Evolutionary conservation across 805 yeast genomes (phyloP).

Genomic region (Wickerhamomyces strasburgensis): DNA sequence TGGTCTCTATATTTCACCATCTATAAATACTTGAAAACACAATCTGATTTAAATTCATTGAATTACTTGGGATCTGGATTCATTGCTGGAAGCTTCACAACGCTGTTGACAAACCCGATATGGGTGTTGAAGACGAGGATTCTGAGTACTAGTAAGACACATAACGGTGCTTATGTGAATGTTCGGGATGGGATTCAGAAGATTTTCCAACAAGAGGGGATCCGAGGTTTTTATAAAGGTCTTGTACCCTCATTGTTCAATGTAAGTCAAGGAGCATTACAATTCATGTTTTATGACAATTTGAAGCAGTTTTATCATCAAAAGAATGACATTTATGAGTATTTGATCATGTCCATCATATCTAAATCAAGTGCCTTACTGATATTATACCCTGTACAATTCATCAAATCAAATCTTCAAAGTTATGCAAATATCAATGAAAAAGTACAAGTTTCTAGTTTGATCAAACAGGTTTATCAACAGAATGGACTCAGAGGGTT

Average conservation of each 20-base stretch:
- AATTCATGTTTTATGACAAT: constrained; percentile 80
- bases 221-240: constrained; percentile 66
- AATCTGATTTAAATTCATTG: constrained; percentile 34
- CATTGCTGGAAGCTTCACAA: constrained; percentile 70
- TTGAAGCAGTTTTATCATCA: constrained; percentile 43
- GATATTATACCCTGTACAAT: constrained; percentile 78
- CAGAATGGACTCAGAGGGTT: constrained; percentile 62
- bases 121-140: constrained; percentile 95
- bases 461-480: constrained; percentile 35
- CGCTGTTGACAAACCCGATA: constrained; percentile 81
- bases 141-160: constrained; percentile 27
- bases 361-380: constrained; percentile 68
- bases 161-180: constrained; percentile 53
- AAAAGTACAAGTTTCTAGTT: constrained; percentile 25
- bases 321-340: constrained; percentile 39
- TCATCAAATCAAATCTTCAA: constrained; percentile 74
- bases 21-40: constrained; percentile 50
- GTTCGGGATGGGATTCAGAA: constrained; percentile 48
- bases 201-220: constrained; percentile 52
- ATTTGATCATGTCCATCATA: constrained; percentile 57
- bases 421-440: constrained; percentile 31
- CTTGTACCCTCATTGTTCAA: constrained; percentile 69
- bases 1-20: constrained; percentile 87
- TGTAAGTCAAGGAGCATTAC: constrained; percentile 86
- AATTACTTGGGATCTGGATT: constrained; percentile 53